Base-by-base conservation (phyloP, 2,329 filamentous ascomycete species). In the Byssochlamys sp. region DNA sequence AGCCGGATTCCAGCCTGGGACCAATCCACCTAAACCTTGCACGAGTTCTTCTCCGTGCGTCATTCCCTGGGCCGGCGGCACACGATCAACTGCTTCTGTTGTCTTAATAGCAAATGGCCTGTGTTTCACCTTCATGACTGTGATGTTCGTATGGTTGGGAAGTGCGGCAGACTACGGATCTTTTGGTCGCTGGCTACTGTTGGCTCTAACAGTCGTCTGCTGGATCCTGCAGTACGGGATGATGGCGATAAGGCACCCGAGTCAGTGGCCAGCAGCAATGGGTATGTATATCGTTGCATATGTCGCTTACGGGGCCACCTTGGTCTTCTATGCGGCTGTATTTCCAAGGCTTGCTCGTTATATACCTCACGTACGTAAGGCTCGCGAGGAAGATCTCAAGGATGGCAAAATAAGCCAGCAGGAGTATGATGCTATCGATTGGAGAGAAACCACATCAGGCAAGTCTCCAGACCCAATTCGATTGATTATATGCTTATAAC, bases 81-180 rank as follows among this genome's bases (percentile, higher is more conserved):
- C 71, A 2, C 65, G 66, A 60, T 70, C 69, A 4, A 69, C 71
- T 52, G 67, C 73, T 7, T 75, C 73, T 4, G 69, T 76, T 7
- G 66, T 75, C 2, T 60, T 76, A 2, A 74, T 76, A 29, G 74
- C 73, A 24, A 75, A 75, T 57, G 73, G 74, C 7, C 67, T 76
- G 51, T 75, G 72, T 53, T 76, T 76, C 57, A 64, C 70, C 2
- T 69, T 74, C 53, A 76, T 76, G 73, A 74, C 73, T 0, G 61
- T 75, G 2, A 72, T 75, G n/a, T 76, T 76, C 45, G 67, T 76
- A 5, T 71, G 68, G 63, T 62, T 76, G 1, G 74, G 74, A 0
- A 75, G 72, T 53, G 73, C 73, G 5, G 74, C 74, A 19, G 74
- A 76, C 57, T 76, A 76, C 60, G 73, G 73, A 33, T 72, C 67